Conservation (phyloP, 1,284 basidiomycete genomes). For the Irpex sp. region DNA sequence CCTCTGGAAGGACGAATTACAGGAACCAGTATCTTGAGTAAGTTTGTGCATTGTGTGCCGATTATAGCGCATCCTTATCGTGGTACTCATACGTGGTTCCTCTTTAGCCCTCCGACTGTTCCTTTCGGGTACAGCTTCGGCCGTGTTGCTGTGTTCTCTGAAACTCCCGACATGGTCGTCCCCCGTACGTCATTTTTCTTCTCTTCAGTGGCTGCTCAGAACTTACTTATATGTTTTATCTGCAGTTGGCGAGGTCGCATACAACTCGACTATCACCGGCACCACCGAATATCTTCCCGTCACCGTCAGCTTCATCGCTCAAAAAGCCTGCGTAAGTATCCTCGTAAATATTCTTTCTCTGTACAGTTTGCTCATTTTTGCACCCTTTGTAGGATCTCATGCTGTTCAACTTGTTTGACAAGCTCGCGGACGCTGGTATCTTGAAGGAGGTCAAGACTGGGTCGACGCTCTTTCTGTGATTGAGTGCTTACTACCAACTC, state of each 20-base stretch:
- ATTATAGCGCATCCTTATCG: too few relatives aligned
- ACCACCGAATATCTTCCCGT: conserved; percentile 37
- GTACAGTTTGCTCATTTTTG: background rate
- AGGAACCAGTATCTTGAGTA: conserved; percentile 25
- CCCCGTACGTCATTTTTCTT: conserved; percentile 23
- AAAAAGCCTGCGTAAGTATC: conserved; percentile 32
- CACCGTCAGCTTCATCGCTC: conserved; percentile 34
- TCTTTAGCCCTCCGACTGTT: conserved; percentile 10
- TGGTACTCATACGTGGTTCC: background rate
- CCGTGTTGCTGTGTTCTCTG: conserved; percentile 27
- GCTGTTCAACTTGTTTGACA: conserved; percentile 35
- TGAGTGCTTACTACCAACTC: background rate
- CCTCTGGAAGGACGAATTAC: conserved; percentile 23
- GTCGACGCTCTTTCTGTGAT: conserved; percentile 18
- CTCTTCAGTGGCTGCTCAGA: background rate
- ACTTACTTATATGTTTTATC: background rate
- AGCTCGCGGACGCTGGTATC: conserved; percentile 31
- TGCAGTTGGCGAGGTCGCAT: conserved; percentile 35
- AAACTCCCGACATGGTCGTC: conserved; percentile 36
- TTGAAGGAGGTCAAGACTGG: conserved; percentile 27
- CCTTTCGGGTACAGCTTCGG: conserved; percentile 30
- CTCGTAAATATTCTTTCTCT: background rate
- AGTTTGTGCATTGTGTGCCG: conserved; percentile 2
- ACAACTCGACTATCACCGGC: conserved; percentile 36
- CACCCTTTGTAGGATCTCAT: conserved; percentile 29